Evolutionary conservation across 1,139 yeast species (phyloP).

Genomic region (Suhomyces coccinellae): DNA sequence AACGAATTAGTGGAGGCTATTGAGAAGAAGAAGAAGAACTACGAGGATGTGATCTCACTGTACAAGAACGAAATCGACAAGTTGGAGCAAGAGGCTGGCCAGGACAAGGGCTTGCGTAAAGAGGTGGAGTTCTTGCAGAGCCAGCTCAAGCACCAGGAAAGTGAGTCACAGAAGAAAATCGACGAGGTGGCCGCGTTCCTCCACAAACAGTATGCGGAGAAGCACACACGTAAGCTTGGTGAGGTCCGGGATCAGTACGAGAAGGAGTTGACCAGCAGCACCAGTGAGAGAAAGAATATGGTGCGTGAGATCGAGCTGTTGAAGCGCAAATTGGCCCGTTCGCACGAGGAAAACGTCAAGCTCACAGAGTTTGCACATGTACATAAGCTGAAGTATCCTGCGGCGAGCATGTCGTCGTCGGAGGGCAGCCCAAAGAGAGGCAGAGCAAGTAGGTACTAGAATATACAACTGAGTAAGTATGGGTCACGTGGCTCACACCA

Average conservation of each 20-base stretch:
- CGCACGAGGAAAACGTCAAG: conserved; percentile 18
- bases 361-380: conserved; percentile 18
- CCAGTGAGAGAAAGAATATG: conserved; percentile 15
- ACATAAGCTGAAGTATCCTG: conserved; percentile 17
- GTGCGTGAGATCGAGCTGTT: conserved; percentile 20
- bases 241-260: conserved; percentile 20
- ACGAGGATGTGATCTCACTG: conserved; percentile 15
- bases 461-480: neutral
- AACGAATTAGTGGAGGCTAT: conserved; percentile 22
- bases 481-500: neutral
- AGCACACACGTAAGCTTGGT: conserved; percentile 21
- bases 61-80: conserved; percentile 16
- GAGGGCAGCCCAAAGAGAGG: conserved; percentile 12
- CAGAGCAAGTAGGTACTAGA: conserved; percentile 7
- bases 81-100: conserved; percentile 14
- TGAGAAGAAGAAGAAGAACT: conserved; percentile 15
- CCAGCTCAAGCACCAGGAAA: conserved; percentile 19
- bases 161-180: conserved; percentile 22
- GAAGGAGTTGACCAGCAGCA: conserved; percentile 14
- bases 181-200: conserved; percentile 27
- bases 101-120: conserved; percentile 10
- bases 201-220: conserved; percentile 27
- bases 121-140: conserved; percentile 16
- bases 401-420: conserved; percentile 4
- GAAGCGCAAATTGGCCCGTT: conserved; percentile 18